Evolutionary conservation across 305 asterid genomes (phyloP).

Genomic region (Striga hermonthica): DNA sequence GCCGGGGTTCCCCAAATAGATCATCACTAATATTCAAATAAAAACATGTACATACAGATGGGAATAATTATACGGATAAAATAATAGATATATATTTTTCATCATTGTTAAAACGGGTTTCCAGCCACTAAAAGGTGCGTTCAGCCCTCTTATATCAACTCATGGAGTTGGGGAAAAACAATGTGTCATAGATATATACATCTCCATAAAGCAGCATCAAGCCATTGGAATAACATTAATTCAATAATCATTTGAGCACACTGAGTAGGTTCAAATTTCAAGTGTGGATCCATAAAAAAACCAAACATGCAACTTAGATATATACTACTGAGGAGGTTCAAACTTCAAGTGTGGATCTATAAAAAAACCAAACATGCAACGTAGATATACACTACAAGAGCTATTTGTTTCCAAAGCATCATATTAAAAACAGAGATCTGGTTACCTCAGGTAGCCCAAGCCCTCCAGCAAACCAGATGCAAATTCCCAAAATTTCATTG

Average conservation of each 20-base stretch:
- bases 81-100: background rate
- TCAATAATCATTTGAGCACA: background rate
- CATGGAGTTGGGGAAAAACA: background rate
- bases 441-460: constrained; percentile 75
- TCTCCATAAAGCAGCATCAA: constrained; percentile 17
- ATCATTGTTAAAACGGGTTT: constrained; percentile 1
- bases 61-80: constrained; percentile 5
- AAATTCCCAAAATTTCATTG: constrained; percentile 62
- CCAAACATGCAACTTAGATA: background rate
- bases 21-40: background rate
- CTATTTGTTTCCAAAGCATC: constrained; percentile 26
- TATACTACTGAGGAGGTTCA: background rate
- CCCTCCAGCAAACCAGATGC: constrained; percentile 53
- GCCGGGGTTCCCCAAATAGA: background rate
- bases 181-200: background rate
- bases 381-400: constrained; percentile 10
- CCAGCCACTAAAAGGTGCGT: background rate
- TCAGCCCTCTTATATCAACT: constrained; percentile 20
- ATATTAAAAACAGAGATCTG: constrained; percentile 26
- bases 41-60: background rate
- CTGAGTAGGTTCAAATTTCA: background rate
- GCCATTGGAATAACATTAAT: background rate
- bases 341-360: background rate
- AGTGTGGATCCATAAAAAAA: constrained; percentile 8
- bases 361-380: constrained; percentile 7